Evolutionary conservation across 768 basidiomycete genomes (phyloP).

Genomic region (Cystobasidium tubakii): DNA sequence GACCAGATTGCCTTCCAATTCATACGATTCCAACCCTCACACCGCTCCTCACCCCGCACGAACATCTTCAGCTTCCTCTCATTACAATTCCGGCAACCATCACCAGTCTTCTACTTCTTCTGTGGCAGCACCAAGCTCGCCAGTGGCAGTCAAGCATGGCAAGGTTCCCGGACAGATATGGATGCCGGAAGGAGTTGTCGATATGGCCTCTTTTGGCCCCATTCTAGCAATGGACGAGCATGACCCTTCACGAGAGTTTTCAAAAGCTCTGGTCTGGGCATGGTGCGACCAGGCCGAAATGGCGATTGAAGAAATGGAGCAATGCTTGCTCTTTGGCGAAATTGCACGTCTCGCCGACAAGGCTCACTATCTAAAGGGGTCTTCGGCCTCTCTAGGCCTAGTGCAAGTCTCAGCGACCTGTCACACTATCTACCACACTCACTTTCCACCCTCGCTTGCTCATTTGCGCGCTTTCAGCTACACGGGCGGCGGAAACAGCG

Average conservation of each 20-base stretch:
- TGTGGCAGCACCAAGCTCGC: neutral
- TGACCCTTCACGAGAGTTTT: constrained; percentile 21
- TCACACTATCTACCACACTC: neutral
- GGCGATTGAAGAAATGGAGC: constrained; percentile 27
- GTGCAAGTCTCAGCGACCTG: constrained; percentile 13
- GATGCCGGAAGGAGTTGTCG: constrained; percentile 27
- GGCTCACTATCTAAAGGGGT: constrained; percentile 28
- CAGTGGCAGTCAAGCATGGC: neutral
- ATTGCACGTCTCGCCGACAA: constrained; percentile 8
- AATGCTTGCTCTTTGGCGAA: neutral
- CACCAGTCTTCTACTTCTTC: neutral
- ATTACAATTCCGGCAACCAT: neutral
- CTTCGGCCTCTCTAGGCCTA: constrained; percentile 10
- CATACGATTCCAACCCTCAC: neutral
- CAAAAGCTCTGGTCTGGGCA: constrained; percentile 15
- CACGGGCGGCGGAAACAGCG: neutral
- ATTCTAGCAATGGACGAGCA: constrained; percentile 23
- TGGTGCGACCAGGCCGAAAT: constrained; percentile 30
- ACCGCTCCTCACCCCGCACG: neutral
- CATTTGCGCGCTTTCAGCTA: constrained; percentile 4
- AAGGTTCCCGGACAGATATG: neutral
- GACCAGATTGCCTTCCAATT: neutral
- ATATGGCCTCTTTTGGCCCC: constrained; percentile 19
- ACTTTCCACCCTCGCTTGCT: constrained; percentile 13
- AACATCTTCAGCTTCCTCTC: neutral